Evolutionary conservation across 225 moss, liverwort and hornwort genomes (phyloP).

Genomic region (Neckera pumila): DNA sequence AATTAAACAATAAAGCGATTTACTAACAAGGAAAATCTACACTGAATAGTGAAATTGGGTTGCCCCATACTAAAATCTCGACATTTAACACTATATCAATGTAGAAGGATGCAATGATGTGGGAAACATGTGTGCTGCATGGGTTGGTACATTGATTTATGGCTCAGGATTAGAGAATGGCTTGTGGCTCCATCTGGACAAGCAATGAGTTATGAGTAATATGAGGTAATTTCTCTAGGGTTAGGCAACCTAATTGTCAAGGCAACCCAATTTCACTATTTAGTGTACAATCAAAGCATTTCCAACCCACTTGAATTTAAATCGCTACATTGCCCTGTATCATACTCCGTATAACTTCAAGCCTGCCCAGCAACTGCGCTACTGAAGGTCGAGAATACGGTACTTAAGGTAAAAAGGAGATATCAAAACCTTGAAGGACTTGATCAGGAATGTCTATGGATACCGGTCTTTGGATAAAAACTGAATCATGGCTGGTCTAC

Average conservation of each 20-base stretch:
- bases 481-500: not conserved
- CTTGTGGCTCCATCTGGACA: no score
- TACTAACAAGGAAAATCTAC: not conserved
- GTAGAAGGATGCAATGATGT: no score
- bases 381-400: not conserved
- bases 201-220: no score
- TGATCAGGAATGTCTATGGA: not conserved
- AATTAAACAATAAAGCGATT: not conserved
- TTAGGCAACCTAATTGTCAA: no score
- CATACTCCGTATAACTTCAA: not conserved
- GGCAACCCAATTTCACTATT: no score
- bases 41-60: no score
- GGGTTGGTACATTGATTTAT: no score
- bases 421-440: not conserved
- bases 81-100: no score
- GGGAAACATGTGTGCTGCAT: no score
- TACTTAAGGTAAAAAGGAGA: not conserved
- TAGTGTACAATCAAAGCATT: not conserved
- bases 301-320: not conserved
- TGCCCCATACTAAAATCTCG: no score
- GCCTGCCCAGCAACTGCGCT: not conserved
- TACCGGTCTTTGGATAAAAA: not conserved
- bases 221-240: no score
- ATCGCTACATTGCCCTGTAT: not conserved
- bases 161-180: no score